Percentiles rank a stretch among this genome's conserved stretches.
These are phyloP conservation scores for Cronartium quercuum DNA, from an alignment of 1,284 basidiomycete genomes.

Conservation along the genomic window DNA sequence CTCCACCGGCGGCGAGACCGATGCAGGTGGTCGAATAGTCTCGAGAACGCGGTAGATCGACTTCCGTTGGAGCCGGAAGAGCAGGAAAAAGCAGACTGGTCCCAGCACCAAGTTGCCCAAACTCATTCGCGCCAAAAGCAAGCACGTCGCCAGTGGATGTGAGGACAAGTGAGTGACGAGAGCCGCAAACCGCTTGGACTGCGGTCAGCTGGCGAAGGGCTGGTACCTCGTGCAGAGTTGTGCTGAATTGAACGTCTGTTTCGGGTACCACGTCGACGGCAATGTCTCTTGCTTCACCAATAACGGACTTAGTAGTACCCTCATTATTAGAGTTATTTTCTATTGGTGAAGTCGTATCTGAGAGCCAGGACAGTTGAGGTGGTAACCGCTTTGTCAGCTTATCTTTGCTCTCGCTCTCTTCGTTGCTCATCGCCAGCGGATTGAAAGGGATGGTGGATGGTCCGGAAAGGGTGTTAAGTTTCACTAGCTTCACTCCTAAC, in stretches of 20 bases:
- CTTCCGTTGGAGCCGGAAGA: slow-evolving; percentile 41
- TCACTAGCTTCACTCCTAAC: slow-evolving; percentile 60
- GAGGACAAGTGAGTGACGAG: slow-evolving; percentile 65
- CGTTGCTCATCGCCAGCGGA: slow-evolving; percentile 38
- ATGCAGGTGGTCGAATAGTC: slow-evolving; percentile 39
- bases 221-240: slow-evolving; percentile 71
- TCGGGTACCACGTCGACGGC: not conserved
- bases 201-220: slow-evolving; percentile 62
- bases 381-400: slow-evolving; percentile 39
- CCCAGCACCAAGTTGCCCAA: slow-evolving; percentile 55
- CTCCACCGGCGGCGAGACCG: slow-evolving; percentile 56
- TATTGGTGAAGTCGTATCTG: not conserved
- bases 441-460: slow-evolving; percentile 46
- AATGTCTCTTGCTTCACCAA: too few relatives aligned
- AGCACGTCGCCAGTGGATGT: slow-evolving; percentile 67
- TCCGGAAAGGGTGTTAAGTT: slow-evolving; percentile 52
- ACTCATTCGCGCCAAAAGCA: slow-evolving; percentile 82
- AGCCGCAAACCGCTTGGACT: slow-evolving; percentile 68
- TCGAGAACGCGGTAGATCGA: not conserved
- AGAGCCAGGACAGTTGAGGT: slow-evolving; percentile 7
- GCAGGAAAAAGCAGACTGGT: not conserved
- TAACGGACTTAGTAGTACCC: too few relatives aligned
- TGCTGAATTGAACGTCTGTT: slow-evolving; percentile 59
- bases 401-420: too few relatives aligned
- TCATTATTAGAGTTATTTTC: too few relatives aligned